A percentile compares a stretch with the other conserved stretches of the same genome.
Conservation (phyloP, 345 rosid genomes). For the Brassica juncea region DNA sequence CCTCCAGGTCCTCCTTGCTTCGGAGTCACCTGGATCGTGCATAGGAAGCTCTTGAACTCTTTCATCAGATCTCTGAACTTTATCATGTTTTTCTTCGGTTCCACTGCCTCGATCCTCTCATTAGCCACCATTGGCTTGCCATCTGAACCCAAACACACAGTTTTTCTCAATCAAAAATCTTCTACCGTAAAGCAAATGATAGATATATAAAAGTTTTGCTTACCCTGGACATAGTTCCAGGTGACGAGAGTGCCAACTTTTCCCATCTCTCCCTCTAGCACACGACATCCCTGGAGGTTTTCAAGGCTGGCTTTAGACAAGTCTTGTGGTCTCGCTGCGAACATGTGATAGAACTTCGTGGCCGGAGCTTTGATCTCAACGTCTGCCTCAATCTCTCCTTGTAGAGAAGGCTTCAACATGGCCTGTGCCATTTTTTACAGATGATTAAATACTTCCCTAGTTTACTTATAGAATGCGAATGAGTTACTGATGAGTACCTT, state of each 20-base stretch:
- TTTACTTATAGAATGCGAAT: background rate
- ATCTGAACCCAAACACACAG: background rate
- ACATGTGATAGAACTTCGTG: background rate
- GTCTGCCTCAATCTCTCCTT: background rate
- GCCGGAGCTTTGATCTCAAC: background rate
- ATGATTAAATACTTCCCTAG: background rate
- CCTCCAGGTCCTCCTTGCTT: background rate
- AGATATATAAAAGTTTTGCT: background rate
- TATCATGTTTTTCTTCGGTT: no score
- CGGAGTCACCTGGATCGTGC: no score
- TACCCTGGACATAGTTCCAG: conserved; percentile 6
- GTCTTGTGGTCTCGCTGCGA: background rate
- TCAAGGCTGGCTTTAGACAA: background rate
- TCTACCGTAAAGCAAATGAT: background rate
- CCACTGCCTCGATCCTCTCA: background rate
- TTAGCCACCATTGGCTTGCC: background rate
- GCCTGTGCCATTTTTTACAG: background rate
- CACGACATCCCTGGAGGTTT: background rate
- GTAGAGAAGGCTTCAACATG: background rate
- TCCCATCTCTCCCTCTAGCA: background rate
- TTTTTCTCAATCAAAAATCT: background rate
- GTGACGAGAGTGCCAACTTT: background rate
- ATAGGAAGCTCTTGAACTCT: no score
- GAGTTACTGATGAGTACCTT: background rate
- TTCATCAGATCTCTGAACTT: no score